Percentiles rank a stretch among this genome's conserved stretches.
phyloP scores from a whole-genome alignment of 768 basidiomycete species.

The Rubroboletus pulcherrimus region DNA sequence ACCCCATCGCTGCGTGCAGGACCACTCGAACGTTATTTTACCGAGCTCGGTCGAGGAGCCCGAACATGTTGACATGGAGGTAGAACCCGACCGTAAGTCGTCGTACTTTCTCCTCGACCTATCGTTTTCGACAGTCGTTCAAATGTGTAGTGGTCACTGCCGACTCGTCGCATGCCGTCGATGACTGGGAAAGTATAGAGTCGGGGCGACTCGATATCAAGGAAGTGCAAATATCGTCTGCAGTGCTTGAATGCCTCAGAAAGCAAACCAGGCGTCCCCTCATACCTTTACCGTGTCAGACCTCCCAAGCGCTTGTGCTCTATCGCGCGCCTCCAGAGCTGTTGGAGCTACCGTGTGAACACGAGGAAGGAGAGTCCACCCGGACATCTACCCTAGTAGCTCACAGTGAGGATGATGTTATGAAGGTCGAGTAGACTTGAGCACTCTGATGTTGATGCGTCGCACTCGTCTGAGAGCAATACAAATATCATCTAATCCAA shows the following conservation, averaged over 20 bases:
- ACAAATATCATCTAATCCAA: conserved; percentile 26
- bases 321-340: conserved; percentile 38
- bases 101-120: conserved; percentile 1
- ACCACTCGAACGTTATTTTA: conserved; percentile 15
- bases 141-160: background rate
- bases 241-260: conserved; percentile 44
- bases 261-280: conserved; percentile 26
- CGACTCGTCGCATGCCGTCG: conserved; percentile 2
- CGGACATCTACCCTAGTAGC: background rate
- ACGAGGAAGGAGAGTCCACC: background rate
- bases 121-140: background rate
- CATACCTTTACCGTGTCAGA: conserved; percentile 14
- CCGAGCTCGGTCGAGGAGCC: conserved; percentile 44
- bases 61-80: conserved; percentile 64
- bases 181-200: conserved; percentile 25
- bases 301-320: conserved; percentile 49
- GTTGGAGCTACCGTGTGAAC: background rate
- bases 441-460: conserved; percentile 2
- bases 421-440: conserved; percentile 46
- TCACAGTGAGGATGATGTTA: conserved; percentile 38
- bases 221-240: conserved; percentile 41
- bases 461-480: conserved; percentile 15
- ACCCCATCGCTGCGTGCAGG: conserved; percentile 3
- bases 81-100: conserved; percentile 60
- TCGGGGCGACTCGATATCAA: conserved; percentile 18